Percentiles rank a stretch among this genome's conserved stretches.
Evolutionary conservation across 2,329 filamentous ascomycete species (phyloP).

Genomic region (Cladosporium sp.): DNA sequence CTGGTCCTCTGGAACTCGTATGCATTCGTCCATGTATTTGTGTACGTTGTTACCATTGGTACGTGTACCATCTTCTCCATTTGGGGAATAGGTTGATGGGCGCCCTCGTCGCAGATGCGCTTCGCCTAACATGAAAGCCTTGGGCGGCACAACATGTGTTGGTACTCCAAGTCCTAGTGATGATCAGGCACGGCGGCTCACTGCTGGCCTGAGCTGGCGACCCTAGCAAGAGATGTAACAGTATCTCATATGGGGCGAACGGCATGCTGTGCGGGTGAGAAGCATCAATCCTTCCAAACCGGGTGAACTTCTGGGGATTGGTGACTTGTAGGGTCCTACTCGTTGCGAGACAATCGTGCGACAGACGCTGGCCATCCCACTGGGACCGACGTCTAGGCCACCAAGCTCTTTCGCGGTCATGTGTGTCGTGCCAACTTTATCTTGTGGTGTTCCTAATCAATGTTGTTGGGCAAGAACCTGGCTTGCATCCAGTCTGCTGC

Average conservation of each 20-base stretch:
- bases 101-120: not conserved
- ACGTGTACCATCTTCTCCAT: not conserved
- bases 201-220: not conserved
- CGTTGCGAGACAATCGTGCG: conserved; percentile 2
- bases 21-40: not conserved
- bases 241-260: not conserved
- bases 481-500: too few species aligned
- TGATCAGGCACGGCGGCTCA: not conserved
- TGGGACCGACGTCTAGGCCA: too few species aligned
- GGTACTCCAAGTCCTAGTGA: not conserved
- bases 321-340: not conserved
- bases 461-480: too few species aligned
- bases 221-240: not conserved
- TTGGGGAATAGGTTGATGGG: too few species aligned
- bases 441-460: too few species aligned
- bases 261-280: not conserved
- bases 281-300: not conserved
- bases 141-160: not conserved
- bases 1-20: too few species aligned
- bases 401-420: too few species aligned
- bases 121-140: not conserved
- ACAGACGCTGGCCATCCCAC: not conserved
- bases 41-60: not conserved
- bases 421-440: too few species aligned
- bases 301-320: not conserved